Base-by-base conservation (phyloP, 352 stramenopile species). In the Aphanomyces stellatus region DNA sequence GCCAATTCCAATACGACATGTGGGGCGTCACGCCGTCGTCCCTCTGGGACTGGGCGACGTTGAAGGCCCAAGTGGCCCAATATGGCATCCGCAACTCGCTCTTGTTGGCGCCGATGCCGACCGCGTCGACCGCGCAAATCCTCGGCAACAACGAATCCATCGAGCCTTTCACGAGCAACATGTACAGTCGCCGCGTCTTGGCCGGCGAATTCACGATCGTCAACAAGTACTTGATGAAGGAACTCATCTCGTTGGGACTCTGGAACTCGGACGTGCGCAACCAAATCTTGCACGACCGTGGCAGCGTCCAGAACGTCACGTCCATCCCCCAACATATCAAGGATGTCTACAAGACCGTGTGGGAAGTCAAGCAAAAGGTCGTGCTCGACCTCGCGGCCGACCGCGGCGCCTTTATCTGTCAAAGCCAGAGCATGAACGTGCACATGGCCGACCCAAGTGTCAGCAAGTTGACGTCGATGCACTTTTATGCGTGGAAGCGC, bases 401-500 rank as follows among this genome's bases (percentile, higher is more conserved):
- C 75, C 96, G 97, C 49, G 97, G 95, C 30, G 95, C 97, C 7
- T 99, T 91, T 81, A 99, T 99, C 73, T 99, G 96, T 84, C 97
- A 98, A 77, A 97, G 87, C 72, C 91, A 98, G 76, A 96, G 85
- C 57, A 87, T 99, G 55, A 99, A 99, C 77, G 87, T 99, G 43
- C 96, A 99, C 84, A 99, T 99, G 73, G 96, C 95, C 22, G 96
- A 99, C 53, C 96, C 97, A n/a, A 98, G 80, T 28, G 95, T 97
- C 31, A 92, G 87, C 41, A 99, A 99, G 79, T 81, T 99, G 48
- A 99, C 97, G n/a, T 98, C 91, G 35, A 99, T 99, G 96, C 97
- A 99, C 84, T 99, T 99, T 72, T 99, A 99, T 75, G 93, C 96
- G 5, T 99, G 97, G 97, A 99, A 98, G 83, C 97, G 98, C 79